Evolutionary conservation across 441 rosid species (phyloP).

Genomic region (Pelargonium australe): DNA sequence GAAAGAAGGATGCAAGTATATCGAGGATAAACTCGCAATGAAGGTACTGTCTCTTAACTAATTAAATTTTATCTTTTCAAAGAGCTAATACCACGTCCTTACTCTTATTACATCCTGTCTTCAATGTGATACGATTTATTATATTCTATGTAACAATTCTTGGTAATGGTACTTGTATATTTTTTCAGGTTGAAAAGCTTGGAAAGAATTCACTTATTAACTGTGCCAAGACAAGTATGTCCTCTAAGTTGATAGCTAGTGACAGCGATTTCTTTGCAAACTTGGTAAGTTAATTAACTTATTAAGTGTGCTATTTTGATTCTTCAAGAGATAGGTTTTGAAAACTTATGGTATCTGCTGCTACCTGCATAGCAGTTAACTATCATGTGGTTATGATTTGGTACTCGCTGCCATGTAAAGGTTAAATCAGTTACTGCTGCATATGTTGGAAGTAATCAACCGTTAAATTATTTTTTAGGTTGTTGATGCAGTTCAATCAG

Average conservation of each 20-base stretch:
- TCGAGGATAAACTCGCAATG: conserved; percentile 80
- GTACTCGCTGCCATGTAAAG: background rate
- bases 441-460: background rate
- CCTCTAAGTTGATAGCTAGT: conserved; percentile 85
- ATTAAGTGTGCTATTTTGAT: background rate
- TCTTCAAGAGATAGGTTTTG: background rate
- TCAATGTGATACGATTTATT: background rate
- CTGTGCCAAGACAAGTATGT: conserved; percentile 98
- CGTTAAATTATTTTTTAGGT: conserved; percentile 38
- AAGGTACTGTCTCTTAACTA: conserved; percentile 38
- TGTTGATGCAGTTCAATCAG: conserved; percentile 80
- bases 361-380: background rate
- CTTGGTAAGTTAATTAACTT: conserved; percentile 44
- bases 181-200: conserved; percentile 79
- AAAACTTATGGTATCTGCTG: background rate
- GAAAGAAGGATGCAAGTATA: conserved; percentile 96
- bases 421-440: background rate
- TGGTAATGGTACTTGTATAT: conserved; percentile 2
- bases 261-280: conserved; percentile 94
- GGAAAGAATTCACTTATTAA: conserved; percentile 83
- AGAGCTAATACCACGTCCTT: background rate
- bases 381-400: background rate
- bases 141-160: background rate
- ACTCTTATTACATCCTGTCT: background rate
- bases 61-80: conserved; percentile 3